phyloP scores from a whole-genome alignment of 2,329 filamentous ascomycete species.

The Calycina herbarum region DNA sequence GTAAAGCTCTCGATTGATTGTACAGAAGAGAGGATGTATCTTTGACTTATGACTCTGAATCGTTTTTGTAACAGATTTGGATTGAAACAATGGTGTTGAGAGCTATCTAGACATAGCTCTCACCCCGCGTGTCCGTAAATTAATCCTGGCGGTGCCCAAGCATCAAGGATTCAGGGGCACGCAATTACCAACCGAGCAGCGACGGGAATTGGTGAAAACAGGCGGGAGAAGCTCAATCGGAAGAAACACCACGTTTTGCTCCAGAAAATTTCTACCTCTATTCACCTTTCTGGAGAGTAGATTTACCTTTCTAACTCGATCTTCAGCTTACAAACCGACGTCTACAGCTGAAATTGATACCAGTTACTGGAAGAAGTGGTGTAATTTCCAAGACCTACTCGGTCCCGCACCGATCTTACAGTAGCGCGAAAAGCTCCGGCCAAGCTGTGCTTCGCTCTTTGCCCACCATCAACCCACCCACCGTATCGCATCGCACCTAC shows the following conservation, averaged over 20 bases:
- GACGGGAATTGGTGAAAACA: too few relatives aligned
- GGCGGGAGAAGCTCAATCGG: too few relatives aligned
- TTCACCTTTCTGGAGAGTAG: not conserved
- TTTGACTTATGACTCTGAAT: not conserved
- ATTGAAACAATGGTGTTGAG: not conserved
- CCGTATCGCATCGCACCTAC: not conserved
- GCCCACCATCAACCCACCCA: not conserved
- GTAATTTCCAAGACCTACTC: not conserved
- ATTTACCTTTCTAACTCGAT: not conserved
- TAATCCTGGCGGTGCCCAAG: too few relatives aligned
- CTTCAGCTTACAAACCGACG: not conserved
- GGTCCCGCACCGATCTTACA: not conserved
- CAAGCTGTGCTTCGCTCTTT: not conserved
- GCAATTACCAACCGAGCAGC: too few relatives aligned
- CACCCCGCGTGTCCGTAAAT: not conserved
- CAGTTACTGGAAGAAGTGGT: not conserved
- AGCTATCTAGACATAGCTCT: not conserved
- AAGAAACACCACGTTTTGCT: not conserved
- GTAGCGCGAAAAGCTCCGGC: not conserved
- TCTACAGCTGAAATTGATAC: not conserved
- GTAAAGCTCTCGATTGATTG: too few relatives aligned
- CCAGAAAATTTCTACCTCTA: not conserved
- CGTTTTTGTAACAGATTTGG: not conserved
- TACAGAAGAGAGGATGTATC: too few relatives aligned
- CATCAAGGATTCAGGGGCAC: too few relatives aligned